A percentile compares a stretch with the other conserved stretches of the same genome.
phyloP scores from a whole-genome alignment of 2,329 filamentous ascomycete genomes.

The Nemania sp. region DNA sequence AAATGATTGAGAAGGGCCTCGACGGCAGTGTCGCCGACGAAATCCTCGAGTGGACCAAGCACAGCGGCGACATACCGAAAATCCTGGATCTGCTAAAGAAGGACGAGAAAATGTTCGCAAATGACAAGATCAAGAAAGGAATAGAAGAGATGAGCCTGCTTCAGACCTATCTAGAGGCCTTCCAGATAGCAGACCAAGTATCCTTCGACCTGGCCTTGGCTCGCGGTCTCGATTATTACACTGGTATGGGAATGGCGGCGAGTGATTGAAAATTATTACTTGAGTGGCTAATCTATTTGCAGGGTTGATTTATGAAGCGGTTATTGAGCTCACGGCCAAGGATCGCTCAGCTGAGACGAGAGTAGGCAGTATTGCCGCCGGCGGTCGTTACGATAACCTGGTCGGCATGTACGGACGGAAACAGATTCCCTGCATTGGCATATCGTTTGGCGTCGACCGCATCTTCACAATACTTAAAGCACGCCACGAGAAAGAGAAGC shows the following conservation, averaged over 20 bases:
- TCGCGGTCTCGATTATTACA: conserved; percentile 77
- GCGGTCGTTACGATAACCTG: conserved; percentile 76
- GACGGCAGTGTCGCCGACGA: conserved; percentile 68
- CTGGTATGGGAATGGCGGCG: conserved; percentile 47
- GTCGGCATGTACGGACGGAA: conserved; percentile 78
- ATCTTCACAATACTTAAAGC: conserved; percentile 80
- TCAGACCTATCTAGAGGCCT: conserved; percentile 70
- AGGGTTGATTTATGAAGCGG: conserved; percentile 69
- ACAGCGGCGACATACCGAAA: conserved; percentile 65
- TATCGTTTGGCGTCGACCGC: conserved; percentile 78
- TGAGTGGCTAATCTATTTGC: conserved; percentile 1
- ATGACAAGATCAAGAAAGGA: conserved; percentile 68
- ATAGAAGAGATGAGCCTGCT: conserved; percentile 71
- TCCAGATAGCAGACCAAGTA: conserved; percentile 64
- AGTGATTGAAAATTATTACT: not conserved
- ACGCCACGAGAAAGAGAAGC: conserved; percentile 56
- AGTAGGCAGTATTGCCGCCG: conserved; percentile 75
- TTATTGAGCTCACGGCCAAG: conserved; percentile 63
- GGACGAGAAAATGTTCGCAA: conserved; percentile 64
- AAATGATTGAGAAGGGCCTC: conserved; percentile 79
- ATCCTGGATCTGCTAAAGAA: conserved; percentile 63
- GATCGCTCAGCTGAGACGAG: conserved; percentile 74
- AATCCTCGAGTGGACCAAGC: conserved; percentile 72
- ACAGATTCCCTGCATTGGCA: conserved; percentile 76
- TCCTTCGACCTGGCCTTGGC: conserved; percentile 77